phyloP scores from a whole-genome alignment of 352 stramenopile species.

The Phytophthora sp. region DNA sequence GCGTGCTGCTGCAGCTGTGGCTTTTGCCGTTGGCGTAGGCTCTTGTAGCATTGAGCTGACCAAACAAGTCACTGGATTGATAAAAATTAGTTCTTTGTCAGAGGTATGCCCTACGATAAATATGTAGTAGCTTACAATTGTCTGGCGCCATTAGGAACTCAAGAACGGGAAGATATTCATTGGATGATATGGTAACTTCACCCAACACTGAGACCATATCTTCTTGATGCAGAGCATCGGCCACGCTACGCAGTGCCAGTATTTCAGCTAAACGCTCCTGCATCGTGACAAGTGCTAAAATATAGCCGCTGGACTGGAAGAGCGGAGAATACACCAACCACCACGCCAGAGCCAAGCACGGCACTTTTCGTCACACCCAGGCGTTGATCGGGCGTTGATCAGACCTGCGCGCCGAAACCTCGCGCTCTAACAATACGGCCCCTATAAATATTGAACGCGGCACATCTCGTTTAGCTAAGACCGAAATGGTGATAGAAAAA shows the following conservation, averaged over 20 bases:
- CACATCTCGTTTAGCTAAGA: no score
- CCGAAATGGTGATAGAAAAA: no score
- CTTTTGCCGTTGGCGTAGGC: constrained; percentile 31
- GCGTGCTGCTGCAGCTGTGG: constrained; percentile 25
- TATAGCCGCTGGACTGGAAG: neutral
- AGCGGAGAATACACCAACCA: constrained; percentile 1
- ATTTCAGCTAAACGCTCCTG: constrained; percentile 60
- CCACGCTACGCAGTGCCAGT: constrained; percentile 44
- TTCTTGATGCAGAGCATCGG: constrained; percentile 51
- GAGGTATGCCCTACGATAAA: no score
- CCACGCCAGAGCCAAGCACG: neutral
- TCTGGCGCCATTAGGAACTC: constrained; percentile 69
- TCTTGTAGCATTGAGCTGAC: constrained; percentile 59
- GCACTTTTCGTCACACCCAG: constrained; percentile 16
- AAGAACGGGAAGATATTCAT: constrained; percentile 65
- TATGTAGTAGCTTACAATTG: constrained; percentile 43
- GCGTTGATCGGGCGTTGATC: neutral
- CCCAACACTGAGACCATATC: constrained; percentile 54
- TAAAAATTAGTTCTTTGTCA: no score
- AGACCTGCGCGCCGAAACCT: neutral
- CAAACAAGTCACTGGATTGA: constrained; percentile 43
- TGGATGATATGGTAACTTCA: constrained; percentile 53
- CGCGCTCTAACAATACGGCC: neutral
- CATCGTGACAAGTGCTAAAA: constrained; percentile 20
- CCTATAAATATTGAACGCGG: constrained; percentile 26